These are phyloP conservation scores for Mycena leptocephala DNA, from an alignment of 768 basidiomycete genomes.

Conservation along the genomic window DNA sequence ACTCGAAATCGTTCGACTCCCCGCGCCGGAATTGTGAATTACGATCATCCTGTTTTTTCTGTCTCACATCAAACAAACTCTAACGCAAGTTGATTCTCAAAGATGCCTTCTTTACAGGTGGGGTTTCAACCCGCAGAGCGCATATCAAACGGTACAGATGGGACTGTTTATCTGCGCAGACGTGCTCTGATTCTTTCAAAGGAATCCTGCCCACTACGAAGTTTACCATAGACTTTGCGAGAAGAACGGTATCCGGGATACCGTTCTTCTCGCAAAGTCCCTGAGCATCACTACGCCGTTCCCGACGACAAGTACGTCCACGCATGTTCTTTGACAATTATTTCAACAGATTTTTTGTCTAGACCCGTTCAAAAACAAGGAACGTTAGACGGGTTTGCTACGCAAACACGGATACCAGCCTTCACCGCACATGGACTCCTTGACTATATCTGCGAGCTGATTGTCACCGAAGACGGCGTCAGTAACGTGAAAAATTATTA, in stretches of 20 bases:
- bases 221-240: slow-evolving; percentile 31
- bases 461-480: slow-evolving; percentile 40
- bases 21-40: background rate
- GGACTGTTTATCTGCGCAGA: background rate
- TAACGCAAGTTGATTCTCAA: background rate
- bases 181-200: background rate
- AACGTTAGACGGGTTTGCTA: slow-evolving; percentile 33
- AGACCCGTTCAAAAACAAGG: slow-evolving; percentile 19
- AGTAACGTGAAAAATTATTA: background rate
- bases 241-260: slow-evolving; percentile 17
- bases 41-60: background rate
- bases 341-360: background rate
- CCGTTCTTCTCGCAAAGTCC: too few species aligned
- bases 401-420: slow-evolving; percentile 19
- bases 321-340: background rate
- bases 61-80: background rate
- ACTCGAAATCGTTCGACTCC: background rate
- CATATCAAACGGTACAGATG: slow-evolving; percentile 7
- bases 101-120: background rate
- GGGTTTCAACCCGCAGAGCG: background rate
- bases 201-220: slow-evolving; percentile 19
- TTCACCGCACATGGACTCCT: slow-evolving; percentile 40
- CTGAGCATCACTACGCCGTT: slow-evolving; percentile 6
- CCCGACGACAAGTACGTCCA: slow-evolving; percentile 4
- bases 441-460: slow-evolving; percentile 38